Conservation (phyloP, 1,284 basidiomycete species). For the Ceratobasidium theobromae region DNA sequence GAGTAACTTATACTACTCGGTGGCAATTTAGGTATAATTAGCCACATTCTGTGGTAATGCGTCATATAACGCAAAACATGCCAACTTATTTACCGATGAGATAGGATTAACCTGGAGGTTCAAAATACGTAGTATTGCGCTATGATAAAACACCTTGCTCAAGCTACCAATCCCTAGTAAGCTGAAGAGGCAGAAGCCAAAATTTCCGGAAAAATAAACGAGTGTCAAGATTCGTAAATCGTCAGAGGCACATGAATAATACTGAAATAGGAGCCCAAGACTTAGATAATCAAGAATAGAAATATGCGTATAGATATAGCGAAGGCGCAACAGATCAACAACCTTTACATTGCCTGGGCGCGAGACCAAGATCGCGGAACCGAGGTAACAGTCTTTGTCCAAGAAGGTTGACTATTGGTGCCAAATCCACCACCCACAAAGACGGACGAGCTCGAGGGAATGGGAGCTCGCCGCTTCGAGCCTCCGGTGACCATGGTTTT, state of each 20-base stretch:
- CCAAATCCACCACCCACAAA: slow-evolving; percentile 14
- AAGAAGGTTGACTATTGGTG: neutral
- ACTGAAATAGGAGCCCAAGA: neutral
- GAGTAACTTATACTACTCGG: no score
- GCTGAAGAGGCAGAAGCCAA: neutral
- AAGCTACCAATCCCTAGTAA: neutral
- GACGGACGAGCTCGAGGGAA: neutral
- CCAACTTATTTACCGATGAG: no score
- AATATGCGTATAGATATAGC: slow-evolving; percentile 1
- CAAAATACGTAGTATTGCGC: neutral
- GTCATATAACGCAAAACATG: no score
- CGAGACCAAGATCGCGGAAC: slow-evolving; percentile 18
- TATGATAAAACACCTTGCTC: neutral
- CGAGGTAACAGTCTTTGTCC: neutral
- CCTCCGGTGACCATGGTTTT: slow-evolving; percentile 20
- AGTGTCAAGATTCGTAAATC: neutral
- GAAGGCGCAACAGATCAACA: neutral
- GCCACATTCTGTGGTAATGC: no score
- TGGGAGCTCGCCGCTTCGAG: neutral
- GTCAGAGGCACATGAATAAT: neutral
- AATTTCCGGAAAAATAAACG: neutral
- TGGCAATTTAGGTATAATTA: no score
- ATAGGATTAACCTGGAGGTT: neutral
- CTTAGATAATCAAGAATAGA: neutral
- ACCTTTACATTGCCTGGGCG: neutral